Conservation (phyloP, 306 rosid species). For the Casuarina glauca region DNA sequence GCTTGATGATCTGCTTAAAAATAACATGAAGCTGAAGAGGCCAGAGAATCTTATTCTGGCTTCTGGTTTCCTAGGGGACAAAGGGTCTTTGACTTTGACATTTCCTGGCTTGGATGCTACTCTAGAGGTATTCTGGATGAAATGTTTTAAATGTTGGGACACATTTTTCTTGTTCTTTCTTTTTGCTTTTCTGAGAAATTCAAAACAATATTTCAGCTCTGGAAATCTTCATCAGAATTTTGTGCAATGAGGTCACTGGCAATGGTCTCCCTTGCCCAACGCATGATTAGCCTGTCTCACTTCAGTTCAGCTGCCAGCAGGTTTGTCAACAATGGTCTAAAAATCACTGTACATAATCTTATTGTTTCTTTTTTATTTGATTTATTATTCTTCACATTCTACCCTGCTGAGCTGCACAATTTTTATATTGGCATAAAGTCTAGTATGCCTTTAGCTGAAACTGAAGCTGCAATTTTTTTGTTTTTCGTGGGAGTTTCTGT, state of each 20-base stretch:
- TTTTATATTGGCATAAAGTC: slow-evolving; percentile 16
- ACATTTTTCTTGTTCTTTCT: slow-evolving; percentile 37
- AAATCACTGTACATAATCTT: slow-evolving; percentile 5
- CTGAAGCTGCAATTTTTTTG: neutral
- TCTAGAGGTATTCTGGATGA: slow-evolving; percentile 68
- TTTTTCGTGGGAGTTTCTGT: neutral
- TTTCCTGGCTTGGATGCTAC: slow-evolving; percentile 75
- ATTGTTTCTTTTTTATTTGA: slow-evolving; percentile 10
- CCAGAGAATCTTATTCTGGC: slow-evolving; percentile 72
- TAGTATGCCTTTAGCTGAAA: neutral
- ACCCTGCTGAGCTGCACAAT: neutral
- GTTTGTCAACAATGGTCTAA: slow-evolving; percentile 34
- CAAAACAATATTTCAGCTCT: slow-evolving; percentile 77
- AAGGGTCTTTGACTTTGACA: slow-evolving; percentile 84
- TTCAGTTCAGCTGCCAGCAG: slow-evolving; percentile 87
- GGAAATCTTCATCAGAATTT: slow-evolving; percentile 92
- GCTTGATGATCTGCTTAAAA: slow-evolving; percentile 78
- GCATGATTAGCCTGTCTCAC: slow-evolving; percentile 81
- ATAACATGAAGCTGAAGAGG: slow-evolving; percentile 79
- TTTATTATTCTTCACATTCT: slow-evolving; percentile 11
- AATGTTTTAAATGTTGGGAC: slow-evolving; percentile 33
- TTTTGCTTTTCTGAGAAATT: slow-evolving; percentile 43
- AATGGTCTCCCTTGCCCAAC: slow-evolving; percentile 97
- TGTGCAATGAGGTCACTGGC: slow-evolving; percentile 88
- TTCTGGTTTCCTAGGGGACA: slow-evolving; percentile 92